phyloP scores from a whole-genome alignment of 1,284 basidiomycete genomes.

The Amylostereum areolatum region DNA sequence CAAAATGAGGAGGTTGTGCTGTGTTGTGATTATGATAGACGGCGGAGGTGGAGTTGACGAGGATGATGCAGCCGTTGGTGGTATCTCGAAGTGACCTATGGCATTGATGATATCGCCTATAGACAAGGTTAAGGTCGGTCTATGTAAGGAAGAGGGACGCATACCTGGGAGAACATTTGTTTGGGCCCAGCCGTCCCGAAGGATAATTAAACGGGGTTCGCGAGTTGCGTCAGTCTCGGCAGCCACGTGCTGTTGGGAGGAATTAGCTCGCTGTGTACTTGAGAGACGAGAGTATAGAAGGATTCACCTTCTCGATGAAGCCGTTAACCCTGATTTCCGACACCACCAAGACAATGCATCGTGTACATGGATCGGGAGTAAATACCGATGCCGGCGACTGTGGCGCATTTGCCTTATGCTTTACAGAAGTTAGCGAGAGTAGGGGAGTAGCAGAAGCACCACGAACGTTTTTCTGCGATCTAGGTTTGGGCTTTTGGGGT shows the following conservation, averaged over 20 bases:
- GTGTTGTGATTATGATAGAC: conserved; percentile 51
- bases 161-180: conserved; percentile 52
- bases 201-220: conserved; percentile 40
- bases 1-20: conserved; percentile 65
- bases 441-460: no score
- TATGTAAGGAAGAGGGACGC: not conserved
- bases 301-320: conserved; percentile 32
- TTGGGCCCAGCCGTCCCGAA: conserved; percentile 63
- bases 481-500: conserved; percentile 11
- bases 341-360: conserved; percentile 43
- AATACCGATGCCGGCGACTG: conserved; percentile 3
- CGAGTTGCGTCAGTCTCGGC: conserved; percentile 27
- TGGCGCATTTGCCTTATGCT: not conserved
- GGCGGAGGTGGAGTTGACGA: conserved; percentile 25
- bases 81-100: conserved; percentile 47
- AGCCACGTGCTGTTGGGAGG: conserved; percentile 28
- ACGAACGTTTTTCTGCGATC: no score
- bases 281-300: no score
- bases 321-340: conserved; percentile 19
- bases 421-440: no score
- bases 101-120: conserved; percentile 73
- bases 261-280: no score
- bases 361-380: conserved; percentile 27
- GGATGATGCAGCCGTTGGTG: conserved; percentile 21
- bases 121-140: not conserved